Percentiles rank a stretch among this genome's conserved stretches.
phyloP scores from a whole-genome alignment of 495 filamentous ascomycete genomes.

The Peziza echinospora region DNA sequence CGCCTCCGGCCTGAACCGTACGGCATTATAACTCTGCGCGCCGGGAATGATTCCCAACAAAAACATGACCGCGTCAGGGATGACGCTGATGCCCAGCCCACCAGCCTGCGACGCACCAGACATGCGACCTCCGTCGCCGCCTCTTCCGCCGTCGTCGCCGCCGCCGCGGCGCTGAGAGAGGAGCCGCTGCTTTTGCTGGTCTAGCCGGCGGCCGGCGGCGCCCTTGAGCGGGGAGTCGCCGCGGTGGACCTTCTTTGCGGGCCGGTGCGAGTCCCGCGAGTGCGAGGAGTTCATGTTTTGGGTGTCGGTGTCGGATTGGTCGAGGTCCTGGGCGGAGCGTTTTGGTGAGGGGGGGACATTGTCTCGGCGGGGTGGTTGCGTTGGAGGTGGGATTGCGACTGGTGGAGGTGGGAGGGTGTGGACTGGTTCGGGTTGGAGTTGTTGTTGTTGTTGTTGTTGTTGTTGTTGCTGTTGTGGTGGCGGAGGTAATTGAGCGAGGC shows the following conservation, averaged over 20 bases:
- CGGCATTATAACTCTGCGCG: conserved; percentile 45
- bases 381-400: not conserved
- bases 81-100: conserved; percentile 24
- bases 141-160: not conserved
- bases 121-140: conserved; percentile 17
- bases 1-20: conserved; percentile 42
- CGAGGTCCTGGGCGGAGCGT: conserved; percentile 8
- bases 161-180: not conserved
- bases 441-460: not conserved
- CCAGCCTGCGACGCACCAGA: conserved; percentile 16
- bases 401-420: conserved; percentile 4
- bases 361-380: not conserved
- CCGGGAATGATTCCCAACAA: conserved; percentile 64
- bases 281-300: not conserved
- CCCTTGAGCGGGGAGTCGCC: conserved; percentile 76
- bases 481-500: not conserved
- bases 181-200: conserved; percentile 45
- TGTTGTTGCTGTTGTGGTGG: not conserved
- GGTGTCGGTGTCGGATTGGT: conserved; percentile 13
- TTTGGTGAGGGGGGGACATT: conserved; percentile 8
- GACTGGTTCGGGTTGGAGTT: not conserved
- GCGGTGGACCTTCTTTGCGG: conserved; percentile 47
- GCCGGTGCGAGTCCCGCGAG: conserved; percentile 30
- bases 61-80: conserved; percentile 64
- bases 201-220: conserved; percentile 55